Base-by-base conservation (phyloP, 352 stramenopile genomes). In the Phytophthora brassicae region DNA sequence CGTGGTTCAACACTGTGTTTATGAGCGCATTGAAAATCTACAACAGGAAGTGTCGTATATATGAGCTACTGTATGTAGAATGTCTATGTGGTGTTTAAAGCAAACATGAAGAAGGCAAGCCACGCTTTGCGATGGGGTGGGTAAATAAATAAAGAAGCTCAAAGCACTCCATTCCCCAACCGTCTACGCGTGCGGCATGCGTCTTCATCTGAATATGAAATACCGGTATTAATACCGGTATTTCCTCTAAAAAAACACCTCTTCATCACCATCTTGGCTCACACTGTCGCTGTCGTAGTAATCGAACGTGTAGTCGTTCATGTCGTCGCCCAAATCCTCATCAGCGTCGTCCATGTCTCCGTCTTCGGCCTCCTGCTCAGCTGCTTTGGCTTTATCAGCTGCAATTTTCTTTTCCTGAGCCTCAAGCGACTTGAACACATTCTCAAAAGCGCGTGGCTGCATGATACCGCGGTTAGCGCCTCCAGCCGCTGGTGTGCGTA, bases 241-340 rank as follows among this genome's bases (percentile, higher is more conserved):
- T 2, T 1, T 60, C 31, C 29, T 55, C 52, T 86, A 90, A 42
- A 87, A 90, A 63, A 90, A 90, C 9, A 90, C 81, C 55, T 90
- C 81, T 74, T 90, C 81, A 44, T 87, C 81, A 24, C 78, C 81
- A 31, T 84, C 78, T 43, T 90, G 72, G 69, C 81, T 90, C 23
- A 70, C 81, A 17, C 65, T 74, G 60, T 90, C 81, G 56, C 81
- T 90, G 45, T 90, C 81, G 75, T 87, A 90, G 64, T 90, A 90
- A 54, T 90, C 81, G 52, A 87, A 88, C 38, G 81, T 90, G 70
- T 90, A 90, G 70, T 90, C 81, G 72, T 90, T 90, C 69, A 83
- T 88, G 57, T 90, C 81, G 39, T 90, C 81, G 35, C 81, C 80
- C 62, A 88, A 61, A 49, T 88, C 81, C 41, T 90, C 81, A 3